A percentile compares a stretch with the other conserved stretches of the same genome.
These are phyloP conservation scores for Auriscalpium microsporum DNA, from an alignment of 768 basidiomycete genomes.

Conservation along the genomic window DNA sequence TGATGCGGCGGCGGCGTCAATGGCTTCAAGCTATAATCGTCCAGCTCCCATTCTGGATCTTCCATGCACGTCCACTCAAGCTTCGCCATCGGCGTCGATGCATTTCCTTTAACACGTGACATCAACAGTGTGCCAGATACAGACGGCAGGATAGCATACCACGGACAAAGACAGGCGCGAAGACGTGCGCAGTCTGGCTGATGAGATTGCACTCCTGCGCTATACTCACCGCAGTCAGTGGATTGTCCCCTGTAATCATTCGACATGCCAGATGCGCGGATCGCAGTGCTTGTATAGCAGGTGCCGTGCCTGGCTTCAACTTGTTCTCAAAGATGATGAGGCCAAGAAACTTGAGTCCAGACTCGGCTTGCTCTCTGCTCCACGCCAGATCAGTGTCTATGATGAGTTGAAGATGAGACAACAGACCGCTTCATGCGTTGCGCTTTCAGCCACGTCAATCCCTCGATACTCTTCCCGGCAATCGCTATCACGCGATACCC, in stretches of 20 bases:
- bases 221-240: slow-evolving; percentile 93
- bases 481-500: slow-evolving; percentile 98
- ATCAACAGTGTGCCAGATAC: background rate
- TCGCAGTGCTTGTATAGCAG: slow-evolving; percentile 83
- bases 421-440: slow-evolving; percentile 87
- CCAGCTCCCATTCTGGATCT: slow-evolving; percentile 75
- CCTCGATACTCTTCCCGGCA: slow-evolving; percentile 91
- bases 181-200: slow-evolving; percentile 83
- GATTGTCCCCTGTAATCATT: slow-evolving; percentile 99
- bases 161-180: slow-evolving; percentile 67
- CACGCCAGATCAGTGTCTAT: background rate
- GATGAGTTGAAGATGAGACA: background rate
- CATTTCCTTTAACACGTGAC: slow-evolving; percentile 37
- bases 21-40: slow-evolving; percentile 83
- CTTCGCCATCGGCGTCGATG: slow-evolving; percentile 43
- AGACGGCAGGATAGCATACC: slow-evolving; percentile 23
- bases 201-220: slow-evolving; percentile 90
- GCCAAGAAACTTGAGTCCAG: slow-evolving; percentile 82
- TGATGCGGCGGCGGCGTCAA: slow-evolving; percentile 60
- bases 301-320: slow-evolving; percentile 84
- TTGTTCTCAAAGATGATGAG: slow-evolving; percentile 98
- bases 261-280: slow-evolving; percentile 87
- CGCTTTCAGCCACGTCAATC: slow-evolving; percentile 93
- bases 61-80: slow-evolving; percentile 92
- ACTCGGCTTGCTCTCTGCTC: slow-evolving; percentile 90